These are phyloP conservation scores for Protea cynaroides DNA, from an alignment of 164 flowering plant species.

Conservation along the genomic window DNA sequence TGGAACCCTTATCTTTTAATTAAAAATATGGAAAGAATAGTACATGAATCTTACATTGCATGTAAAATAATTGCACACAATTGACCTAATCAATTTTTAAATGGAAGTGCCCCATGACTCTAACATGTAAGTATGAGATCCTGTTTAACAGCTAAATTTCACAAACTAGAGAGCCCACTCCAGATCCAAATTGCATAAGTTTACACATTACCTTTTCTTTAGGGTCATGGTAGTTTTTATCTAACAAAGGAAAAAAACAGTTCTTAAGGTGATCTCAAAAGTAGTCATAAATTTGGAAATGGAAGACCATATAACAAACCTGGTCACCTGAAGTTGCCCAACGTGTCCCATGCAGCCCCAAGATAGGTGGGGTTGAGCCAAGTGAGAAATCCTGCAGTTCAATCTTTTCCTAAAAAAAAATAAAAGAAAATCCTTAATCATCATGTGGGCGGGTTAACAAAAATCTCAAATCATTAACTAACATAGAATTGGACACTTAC, in stretches of 20 bases:
- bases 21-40: too few species aligned
- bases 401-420: constrained; percentile 56
- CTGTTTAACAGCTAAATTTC: too few species aligned
- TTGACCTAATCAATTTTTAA: too few species aligned
- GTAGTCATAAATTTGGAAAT: background rate
- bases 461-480: background rate
- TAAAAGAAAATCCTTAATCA: background rate
- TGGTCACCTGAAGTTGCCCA: constrained; percentile 82
- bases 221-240: background rate
- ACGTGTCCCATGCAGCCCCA: constrained; percentile 73
- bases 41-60: too few species aligned
- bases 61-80: too few species aligned
- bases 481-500: constrained; percentile 39
- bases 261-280: background rate
- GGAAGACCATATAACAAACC: constrained; percentile 45
- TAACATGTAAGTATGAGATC: too few species aligned
- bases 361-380: constrained; percentile 71
- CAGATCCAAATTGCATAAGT: too few species aligned
- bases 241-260: background rate
- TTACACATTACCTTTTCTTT: background rate
- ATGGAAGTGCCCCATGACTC: too few species aligned
- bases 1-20: too few species aligned
- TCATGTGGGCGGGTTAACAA: background rate
- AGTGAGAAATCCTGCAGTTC: constrained; percentile 76
- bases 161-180: too few species aligned